Base-by-base conservation (phyloP, 1,284 basidiomycete genomes). In the Grifola frondosa region DNA sequence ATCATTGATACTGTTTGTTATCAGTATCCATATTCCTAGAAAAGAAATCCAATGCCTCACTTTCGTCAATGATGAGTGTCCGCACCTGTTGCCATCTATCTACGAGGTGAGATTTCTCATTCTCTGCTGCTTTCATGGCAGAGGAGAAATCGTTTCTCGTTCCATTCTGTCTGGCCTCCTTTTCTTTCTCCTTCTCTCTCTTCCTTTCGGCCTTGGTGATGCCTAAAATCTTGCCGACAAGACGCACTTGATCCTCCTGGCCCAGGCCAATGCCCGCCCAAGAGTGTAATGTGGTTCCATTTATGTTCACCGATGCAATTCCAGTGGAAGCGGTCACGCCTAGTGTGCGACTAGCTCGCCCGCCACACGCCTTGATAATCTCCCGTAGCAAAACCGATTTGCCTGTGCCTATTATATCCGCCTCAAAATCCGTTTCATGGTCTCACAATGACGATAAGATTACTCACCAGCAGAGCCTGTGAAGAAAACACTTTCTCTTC, bases 281-380 rank as follows among this genome's bases (percentile, higher is more conserved):
- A 3, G 92, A 95, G 63, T 98, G 96, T 15, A 98, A 73, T 0
- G 95, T 98, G 23, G 85, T 80, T 19, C 96, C 95, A 6, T 93
- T 93, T 44, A 98, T 92, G 59, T 97, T 97, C 58, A 93, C 88
- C 0, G 91, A 91, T 1, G 96, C 95, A 50, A 97, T 95, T 24
- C 94, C 94, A 63, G 81, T 84, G 7, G 81, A 81, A 1, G 84
- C 84, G 0, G 83, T 86, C 35, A 86, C 73, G 1, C 77, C 81
- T 4, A 85, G 48, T 7, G 10, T 25, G n/a, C n/a, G n/a, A 19
- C 48, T 35, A 9, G 34, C 21, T 8, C 37, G 34, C 16, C 50
- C 56, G 13, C 54, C 46, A 25, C 56, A 53, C 36, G 35, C 61
- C 61, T 74, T 73, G 60, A 97, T 96, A 49, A 97, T 94, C 60